These are phyloP conservation scores for Boletus edulis DNA, from an alignment of 768 basidiomycete species.

Conservation along the genomic window DNA sequence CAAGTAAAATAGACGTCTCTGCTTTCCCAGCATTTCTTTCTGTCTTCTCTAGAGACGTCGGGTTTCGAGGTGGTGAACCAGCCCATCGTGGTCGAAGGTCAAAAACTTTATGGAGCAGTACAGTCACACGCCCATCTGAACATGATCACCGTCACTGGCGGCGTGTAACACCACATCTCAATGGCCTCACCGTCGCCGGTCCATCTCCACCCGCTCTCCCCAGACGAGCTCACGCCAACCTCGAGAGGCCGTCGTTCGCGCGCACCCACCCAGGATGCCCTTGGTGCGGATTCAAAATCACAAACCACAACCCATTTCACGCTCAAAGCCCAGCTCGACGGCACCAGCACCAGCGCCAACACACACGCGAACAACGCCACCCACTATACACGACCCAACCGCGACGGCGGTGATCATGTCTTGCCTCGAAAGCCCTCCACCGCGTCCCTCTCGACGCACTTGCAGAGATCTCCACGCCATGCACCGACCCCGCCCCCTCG, in stretches of 20 bases:
- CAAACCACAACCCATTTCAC: slow-evolving; percentile 54
- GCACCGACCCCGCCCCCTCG: slow-evolving; percentile 25
- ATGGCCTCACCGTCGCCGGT: slow-evolving; percentile 44
- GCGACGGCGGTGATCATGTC: background rate
- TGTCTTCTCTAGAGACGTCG: slow-evolving; percentile 57
- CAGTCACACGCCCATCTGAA: slow-evolving; percentile 11
- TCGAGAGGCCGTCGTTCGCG: slow-evolving; percentile 50
- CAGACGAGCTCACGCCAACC: slow-evolving; percentile 43
- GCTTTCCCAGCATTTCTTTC: slow-evolving; percentile 81
- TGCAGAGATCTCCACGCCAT: slow-evolving; percentile 32
- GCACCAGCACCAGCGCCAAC: background rate
- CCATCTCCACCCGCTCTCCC: slow-evolving; percentile 69
- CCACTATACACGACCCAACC: background rate
- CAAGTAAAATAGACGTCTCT: slow-evolving; percentile 86
- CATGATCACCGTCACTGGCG: slow-evolving; percentile 6
- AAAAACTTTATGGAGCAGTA: slow-evolving; percentile 4
- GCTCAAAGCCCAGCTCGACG: slow-evolving; percentile 59
- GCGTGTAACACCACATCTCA: background rate
- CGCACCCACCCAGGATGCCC: slow-evolving; percentile 30
- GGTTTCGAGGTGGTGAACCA: slow-evolving; percentile 38
- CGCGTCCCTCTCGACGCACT: slow-evolving; percentile 39
- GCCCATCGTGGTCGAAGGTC: slow-evolving; percentile 17
- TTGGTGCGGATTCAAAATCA: slow-evolving; percentile 26
- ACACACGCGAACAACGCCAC: background rate
- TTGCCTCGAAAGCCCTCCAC: slow-evolving; percentile 31